Base-by-base conservation (phyloP, 768 basidiomycete species). In the Amanita rubescens region DNA sequence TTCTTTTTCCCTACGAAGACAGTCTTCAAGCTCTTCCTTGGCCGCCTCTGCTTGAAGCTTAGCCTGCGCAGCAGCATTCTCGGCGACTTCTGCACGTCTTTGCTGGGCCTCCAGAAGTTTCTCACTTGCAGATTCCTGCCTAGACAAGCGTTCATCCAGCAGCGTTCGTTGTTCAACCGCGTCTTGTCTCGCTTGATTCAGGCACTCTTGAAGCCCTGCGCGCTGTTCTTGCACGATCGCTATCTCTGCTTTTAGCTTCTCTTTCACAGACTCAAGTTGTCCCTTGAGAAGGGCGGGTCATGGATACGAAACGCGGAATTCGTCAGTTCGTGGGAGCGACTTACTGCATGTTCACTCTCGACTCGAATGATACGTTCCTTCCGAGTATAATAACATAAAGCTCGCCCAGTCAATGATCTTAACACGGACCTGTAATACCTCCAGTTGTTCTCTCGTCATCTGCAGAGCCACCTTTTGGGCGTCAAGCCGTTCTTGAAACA, bases 141-240 rank as follows among this genome's bases (percentile, higher is more conserved):
- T 68, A 55, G 56, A 72, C 54, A 63, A 62, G 25, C 63, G 64
- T 19, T 53, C 52, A 35, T 53, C 51, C n/a, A 53, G 24, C 11
- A 53, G 30, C 4, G 43, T 12, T 4, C 52, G 52, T 22, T 53
- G 52, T 8, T 44, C 34, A 10, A n/a, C 34, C 24, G 52, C 34
- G 25, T 53, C 24, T 38, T 53, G 32, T 19, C 42, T 25, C 62
- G 61, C 56, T 65, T 64, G 20, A 24, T 57, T 58, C 8, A 66
- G 43, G 3, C 49, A 57, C 5, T 49, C 41, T 41, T 67, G 62
- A 1, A 75, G 59, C 11, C 58, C 55, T 5, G 61, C 30, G 27
- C 73, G 75, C 49, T 74, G 72, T 51, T 75, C 74, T 14, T 70
- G 63, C 4, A 78, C 58, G 2, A 75, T 62, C 0, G 71, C 69